Percentiles rank a stretch among this genome's conserved stretches.
Conservation (phyloP, 2,329 filamentous ascomycete species). For the Cytospora piceae region DNA sequence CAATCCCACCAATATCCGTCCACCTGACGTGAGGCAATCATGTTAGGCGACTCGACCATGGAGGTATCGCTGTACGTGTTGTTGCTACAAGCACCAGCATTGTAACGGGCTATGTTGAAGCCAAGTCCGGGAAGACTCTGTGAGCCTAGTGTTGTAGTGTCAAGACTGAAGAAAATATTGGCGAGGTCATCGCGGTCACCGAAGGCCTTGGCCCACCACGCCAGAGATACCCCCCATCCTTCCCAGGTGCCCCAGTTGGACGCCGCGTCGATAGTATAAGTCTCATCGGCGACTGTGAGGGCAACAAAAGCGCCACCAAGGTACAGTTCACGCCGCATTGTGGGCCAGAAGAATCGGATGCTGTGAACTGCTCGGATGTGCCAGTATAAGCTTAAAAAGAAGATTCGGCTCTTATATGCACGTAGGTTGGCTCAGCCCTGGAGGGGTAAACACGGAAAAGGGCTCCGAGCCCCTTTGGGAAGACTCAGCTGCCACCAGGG, state of each 20-base stretch:
- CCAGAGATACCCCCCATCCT: slow-evolving; percentile 48
- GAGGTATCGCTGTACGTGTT: slow-evolving; percentile 40
- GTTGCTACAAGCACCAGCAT: slow-evolving; percentile 46
- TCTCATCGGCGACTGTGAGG: slow-evolving; percentile 36
- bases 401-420: neutral
- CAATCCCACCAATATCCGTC: slow-evolving; percentile 48
- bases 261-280: slow-evolving; percentile 39
- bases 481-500: neutral
- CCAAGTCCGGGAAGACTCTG: slow-evolving; percentile 44
- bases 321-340: slow-evolving; percentile 8
- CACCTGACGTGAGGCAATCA: slow-evolving; percentile 44
- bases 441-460: neutral
- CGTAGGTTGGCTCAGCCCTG: neutral
- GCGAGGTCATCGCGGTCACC: slow-evolving; percentile 47
- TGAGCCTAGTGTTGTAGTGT: slow-evolving; percentile 38
- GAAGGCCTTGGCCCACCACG: slow-evolving; percentile 49
- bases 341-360: neutral
- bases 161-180: slow-evolving; percentile 45
- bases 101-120: slow-evolving; percentile 49
- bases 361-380: neutral
- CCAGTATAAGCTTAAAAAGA: neutral
- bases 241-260: slow-evolving; percentile 48
- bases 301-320: slow-evolving; percentile 4
- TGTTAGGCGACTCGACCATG: slow-evolving; percentile 44
- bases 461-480: neutral